These are phyloP conservation scores for Sporisorium exsertum DNA, from an alignment of 1,284 basidiomycete species.

Conservation along the genomic window DNA sequence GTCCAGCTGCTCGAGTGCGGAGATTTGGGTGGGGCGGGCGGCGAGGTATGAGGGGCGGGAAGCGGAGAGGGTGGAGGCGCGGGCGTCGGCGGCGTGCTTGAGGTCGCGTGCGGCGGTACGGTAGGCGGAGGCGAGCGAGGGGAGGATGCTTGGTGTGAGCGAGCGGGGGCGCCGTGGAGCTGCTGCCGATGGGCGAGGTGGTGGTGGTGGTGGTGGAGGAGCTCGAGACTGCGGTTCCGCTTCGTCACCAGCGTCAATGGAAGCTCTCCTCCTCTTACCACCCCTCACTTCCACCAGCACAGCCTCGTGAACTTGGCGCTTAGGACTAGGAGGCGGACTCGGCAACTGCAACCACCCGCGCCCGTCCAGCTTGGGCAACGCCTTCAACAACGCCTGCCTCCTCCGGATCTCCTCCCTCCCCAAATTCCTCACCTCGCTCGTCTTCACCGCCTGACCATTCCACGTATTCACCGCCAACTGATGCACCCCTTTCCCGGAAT, in stretches of 20 bases:
- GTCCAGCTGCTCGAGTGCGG: conserved; percentile 71
- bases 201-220: background rate
- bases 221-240: background rate
- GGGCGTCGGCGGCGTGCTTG: conserved; percentile 67
- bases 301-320: background rate
- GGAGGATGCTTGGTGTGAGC: conserved; percentile 6
- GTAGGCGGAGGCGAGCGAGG: conserved; percentile 26
- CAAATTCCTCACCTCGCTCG: conserved; percentile 7
- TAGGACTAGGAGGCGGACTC: conserved; percentile 34
- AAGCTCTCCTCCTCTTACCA: background rate
- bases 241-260: background rate
- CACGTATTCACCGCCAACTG: conserved; percentile 32
- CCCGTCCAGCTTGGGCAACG: background rate
- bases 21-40: conserved; percentile 57
- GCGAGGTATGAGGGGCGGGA: conserved; percentile 29
- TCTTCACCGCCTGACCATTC: conserved; percentile 31
- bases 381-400: conserved; percentile 15
- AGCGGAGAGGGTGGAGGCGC: conserved; percentile 9
- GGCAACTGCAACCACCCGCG: conserved; percentile 12
- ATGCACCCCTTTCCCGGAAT: conserved; percentile 1
- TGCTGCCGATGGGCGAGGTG: background rate
- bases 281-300: background rate
- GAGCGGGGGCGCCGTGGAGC: background rate
- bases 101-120: conserved; percentile 59
- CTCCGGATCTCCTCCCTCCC: conserved; percentile 15